Percentiles rank a stretch among this genome's conserved stretches.
phyloP scores from a whole-genome alignment of 805 yeast species.

The Saccharomyces jurei region DNA sequence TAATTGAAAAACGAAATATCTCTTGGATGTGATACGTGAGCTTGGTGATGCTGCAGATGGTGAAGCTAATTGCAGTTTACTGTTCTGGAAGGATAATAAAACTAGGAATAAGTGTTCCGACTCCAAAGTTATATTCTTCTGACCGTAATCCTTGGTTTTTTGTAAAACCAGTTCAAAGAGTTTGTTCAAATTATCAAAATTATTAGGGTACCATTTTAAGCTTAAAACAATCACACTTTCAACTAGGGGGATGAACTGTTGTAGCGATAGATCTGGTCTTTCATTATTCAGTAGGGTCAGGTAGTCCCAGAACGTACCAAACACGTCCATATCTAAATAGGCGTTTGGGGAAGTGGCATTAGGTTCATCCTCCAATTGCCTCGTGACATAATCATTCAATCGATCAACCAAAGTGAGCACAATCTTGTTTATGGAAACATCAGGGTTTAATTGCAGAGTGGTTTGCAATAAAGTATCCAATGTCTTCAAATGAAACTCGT shows the following conservation, averaged over 20 bases:
- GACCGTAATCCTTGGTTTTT: conserved; percentile 32
- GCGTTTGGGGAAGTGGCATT: background rate
- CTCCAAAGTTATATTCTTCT: background rate
- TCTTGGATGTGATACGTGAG: background rate
- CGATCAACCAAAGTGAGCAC: conserved; percentile 67
- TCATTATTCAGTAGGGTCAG: conserved; percentile 40
- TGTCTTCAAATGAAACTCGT: conserved; percentile 75
- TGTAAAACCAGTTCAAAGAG: conserved; percentile 48
- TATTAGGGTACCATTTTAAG: conserved; percentile 56
- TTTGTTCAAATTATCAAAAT: conserved; percentile 48
- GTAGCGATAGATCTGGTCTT: conserved; percentile 59
- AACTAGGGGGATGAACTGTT: conserved; percentile 55
- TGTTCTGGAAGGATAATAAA: background rate
- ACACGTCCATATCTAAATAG: conserved; percentile 33
- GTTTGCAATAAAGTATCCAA: conserved; percentile 59
- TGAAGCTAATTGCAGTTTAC: background rate
- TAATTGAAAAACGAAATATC: conserved; percentile 11
- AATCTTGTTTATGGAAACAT: conserved; percentile 58
- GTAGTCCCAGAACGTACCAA: conserved; percentile 51
- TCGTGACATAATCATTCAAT: conserved; percentile 28
- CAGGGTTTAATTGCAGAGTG: conserved; percentile 58
- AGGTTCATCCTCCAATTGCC: conserved; percentile 6
- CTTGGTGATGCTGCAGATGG: background rate
- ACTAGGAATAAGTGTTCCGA: background rate
- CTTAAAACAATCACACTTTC: conserved; percentile 60